Conservation (phyloP, 192 early-diverging fungal species). For the Gigaspora rosea region DNA sequence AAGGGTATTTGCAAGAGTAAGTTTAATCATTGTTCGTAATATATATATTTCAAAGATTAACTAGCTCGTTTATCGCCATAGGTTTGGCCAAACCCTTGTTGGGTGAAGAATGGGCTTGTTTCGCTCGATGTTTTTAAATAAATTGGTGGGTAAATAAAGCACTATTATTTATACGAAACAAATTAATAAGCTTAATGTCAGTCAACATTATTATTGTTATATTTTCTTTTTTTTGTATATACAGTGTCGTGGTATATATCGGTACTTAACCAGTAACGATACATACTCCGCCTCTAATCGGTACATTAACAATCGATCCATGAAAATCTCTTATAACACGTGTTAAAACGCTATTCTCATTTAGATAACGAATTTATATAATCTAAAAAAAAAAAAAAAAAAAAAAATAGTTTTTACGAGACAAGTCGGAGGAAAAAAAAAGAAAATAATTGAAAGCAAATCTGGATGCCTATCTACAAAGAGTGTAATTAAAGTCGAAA, state of each 20-base stretch:
- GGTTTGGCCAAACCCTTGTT: background rate
- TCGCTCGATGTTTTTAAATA: background rate
- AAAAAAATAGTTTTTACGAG: background rate
- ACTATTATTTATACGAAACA: too few relatives aligned
- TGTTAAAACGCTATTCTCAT: background rate
- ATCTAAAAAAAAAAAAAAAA: background rate
- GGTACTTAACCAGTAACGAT: too few relatives aligned
- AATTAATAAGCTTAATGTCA: too few relatives aligned
- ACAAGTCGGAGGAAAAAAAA: background rate
- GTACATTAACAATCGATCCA: too few relatives aligned
- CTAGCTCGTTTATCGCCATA: background rate
- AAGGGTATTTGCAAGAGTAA: constrained; percentile 68
- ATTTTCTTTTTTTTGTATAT: too few relatives aligned
- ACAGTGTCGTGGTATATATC: too few relatives aligned
- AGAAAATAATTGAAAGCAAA: background rate
- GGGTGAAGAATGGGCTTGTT: background rate
- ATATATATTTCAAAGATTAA: background rate
- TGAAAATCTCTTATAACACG: background rate
- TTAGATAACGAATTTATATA: background rate
- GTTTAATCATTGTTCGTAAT: background rate
- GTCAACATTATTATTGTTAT: too few relatives aligned
- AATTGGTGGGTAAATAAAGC: background rate
- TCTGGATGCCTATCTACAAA: background rate
- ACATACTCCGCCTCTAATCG: too few relatives aligned
- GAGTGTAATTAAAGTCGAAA: background rate